Evolutionary conservation across 1,284 basidiomycete genomes (phyloP).

Genomic region (Fomitopsis pinicola): DNA sequence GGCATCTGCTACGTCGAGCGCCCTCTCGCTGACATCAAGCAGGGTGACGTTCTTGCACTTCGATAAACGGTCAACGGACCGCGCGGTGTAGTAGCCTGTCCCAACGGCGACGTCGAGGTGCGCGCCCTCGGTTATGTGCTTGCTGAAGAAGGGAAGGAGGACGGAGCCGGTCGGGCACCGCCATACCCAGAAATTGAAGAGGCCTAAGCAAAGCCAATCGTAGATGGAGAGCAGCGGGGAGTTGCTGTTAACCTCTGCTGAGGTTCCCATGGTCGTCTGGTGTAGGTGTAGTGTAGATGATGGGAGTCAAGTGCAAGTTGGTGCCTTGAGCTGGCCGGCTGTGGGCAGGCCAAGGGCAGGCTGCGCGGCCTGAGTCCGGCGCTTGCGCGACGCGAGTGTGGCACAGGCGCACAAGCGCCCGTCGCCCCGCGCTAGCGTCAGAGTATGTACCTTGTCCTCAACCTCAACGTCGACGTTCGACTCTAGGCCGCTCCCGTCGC

Average conservation of each 20-base stretch:
- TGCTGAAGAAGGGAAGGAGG: slow-evolving; percentile 20
- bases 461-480: too few species aligned
- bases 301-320: too few species aligned
- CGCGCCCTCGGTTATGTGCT: slow-evolving; percentile 13
- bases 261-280: slow-evolving; percentile 1
- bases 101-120: slow-evolving; percentile 24
- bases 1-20: slow-evolving; percentile 11
- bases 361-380: too few species aligned
- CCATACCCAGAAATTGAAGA: slow-evolving; percentile 21
- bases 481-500: too few species aligned
- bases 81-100: slow-evolving; percentile 22
- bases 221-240: slow-evolving; percentile 15
- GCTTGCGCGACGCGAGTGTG: too few species aligned
- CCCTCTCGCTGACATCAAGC: slow-evolving; percentile 19
- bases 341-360: too few species aligned
- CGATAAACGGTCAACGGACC: slow-evolving; percentile 6
- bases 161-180: slow-evolving; percentile 14
- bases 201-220: slow-evolving; percentile 16
- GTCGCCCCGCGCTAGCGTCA: too few species aligned
- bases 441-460: too few species aligned
- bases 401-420: too few species aligned
- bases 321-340: too few species aligned
- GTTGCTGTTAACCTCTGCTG: slow-evolving; percentile 14
- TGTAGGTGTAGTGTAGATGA: too few species aligned
- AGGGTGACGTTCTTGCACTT: slow-evolving; percentile 17